Percentiles rank a stretch among this genome's conserved stretches.
These are phyloP conservation scores for Ampelocalamus luodianensis DNA, from an alignment of 176 grass and related monocot genomes.

Conservation along the genomic window DNA sequence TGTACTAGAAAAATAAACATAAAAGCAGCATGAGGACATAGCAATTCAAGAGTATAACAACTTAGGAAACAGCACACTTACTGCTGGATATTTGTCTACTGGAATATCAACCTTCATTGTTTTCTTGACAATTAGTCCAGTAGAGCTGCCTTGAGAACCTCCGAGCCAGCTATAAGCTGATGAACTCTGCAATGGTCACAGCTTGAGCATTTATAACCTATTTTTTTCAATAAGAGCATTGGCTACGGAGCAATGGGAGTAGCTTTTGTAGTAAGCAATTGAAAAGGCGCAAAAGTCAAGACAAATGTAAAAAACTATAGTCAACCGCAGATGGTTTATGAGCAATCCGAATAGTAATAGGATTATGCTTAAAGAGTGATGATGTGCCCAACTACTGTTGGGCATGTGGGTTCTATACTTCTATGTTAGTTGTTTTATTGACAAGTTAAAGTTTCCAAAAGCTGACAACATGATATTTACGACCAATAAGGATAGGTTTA, in stretches of 20 bases:
- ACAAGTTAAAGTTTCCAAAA: conserved; percentile 17
- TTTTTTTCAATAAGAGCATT: conserved; percentile 15
- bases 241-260: conserved; percentile 7
- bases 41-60: conserved; percentile 1
- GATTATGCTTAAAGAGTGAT: conserved; percentile 25
- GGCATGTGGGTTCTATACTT: conserved; percentile 10
- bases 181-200: conserved; percentile 72
- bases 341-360: background rate
- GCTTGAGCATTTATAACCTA: conserved; percentile 30
- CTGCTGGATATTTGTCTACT: conserved; percentile 83
- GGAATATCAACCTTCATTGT: conserved; percentile 94
- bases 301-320: conserved; percentile 31
- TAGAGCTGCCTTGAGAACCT: conserved; percentile 82
- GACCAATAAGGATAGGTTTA: background rate
- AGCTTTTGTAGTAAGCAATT: conserved; percentile 1
- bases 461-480: background rate
- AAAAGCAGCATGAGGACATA: conserved; percentile 24
- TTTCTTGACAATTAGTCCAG: conserved; percentile 94
- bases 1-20: conserved; percentile 66
- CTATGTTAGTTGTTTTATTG: background rate
- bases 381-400: conserved; percentile 17
- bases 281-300: conserved; percentile 3
- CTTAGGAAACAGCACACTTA: conserved; percentile 59
- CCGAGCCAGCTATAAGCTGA: conserved; percentile 90
- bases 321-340: background rate